These are phyloP conservation scores for Cutaneotrichosporon cutaneum DNA, from an alignment of 1,284 basidiomycete genomes.

Conservation along the genomic window DNA sequence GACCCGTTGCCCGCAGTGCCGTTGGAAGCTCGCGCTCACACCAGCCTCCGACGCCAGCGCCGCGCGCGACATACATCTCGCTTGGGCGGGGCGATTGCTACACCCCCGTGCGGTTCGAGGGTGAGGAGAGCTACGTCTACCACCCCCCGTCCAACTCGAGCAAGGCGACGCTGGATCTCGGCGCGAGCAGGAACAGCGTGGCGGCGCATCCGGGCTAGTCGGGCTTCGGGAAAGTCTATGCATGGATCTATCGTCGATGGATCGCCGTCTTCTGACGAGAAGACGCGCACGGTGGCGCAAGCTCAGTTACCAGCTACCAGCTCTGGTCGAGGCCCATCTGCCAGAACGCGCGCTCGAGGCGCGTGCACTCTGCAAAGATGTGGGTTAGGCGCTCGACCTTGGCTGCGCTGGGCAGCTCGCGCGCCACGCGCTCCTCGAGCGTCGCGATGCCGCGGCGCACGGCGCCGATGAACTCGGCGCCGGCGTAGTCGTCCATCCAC, in stretches of 20 bases:
- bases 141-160: not conserved
- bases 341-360: conserved; percentile 86
- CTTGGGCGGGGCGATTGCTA: not conserved
- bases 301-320: conserved; percentile 16
- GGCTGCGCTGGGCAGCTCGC: conserved; percentile 64
- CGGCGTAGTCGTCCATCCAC: conserved; percentile 84
- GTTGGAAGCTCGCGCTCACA: too few species aligned
- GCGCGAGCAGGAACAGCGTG: too few species aligned
- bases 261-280: too few species aligned
- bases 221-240: not conserved
- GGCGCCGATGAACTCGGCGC: conserved; percentile 67
- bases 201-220: too few species aligned
- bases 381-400: conserved; percentile 66
- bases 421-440: conserved; percentile 62
- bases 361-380: conserved; percentile 76
- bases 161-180: not conserved
- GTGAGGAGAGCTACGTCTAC: not conserved
- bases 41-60: not conserved
- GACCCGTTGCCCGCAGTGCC: too few species aligned
- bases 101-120: not conserved
- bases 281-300: too few species aligned
- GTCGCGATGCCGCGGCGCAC: conserved; percentile 67
- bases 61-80: not conserved
- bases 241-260: not conserved
- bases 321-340: conserved; percentile 56